Base-by-base conservation (phyloP, 768 basidiomycete species). In the Termitomyces sp. region DNA sequence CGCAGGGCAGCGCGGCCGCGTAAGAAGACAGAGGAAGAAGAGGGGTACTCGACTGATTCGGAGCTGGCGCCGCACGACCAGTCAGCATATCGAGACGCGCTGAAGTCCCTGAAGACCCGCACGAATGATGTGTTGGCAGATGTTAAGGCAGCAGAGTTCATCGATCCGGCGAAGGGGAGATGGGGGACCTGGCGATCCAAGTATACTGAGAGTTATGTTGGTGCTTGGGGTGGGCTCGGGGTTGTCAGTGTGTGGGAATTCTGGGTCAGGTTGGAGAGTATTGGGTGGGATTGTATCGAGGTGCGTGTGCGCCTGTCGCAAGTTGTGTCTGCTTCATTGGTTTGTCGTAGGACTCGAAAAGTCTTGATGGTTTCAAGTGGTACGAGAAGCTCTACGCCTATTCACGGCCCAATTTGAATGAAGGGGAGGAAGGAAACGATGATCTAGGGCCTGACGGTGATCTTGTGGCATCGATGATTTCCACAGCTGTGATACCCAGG, bases 221-320 rank as follows among this genome's bases (percentile, higher is more conserved):
- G 89, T 41, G 95, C 95, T 4, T 98, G 91, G 93, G 95, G 95
- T 50, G 91, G 94, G 4, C 75, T 95, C 56, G 93, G 88, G 0
- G 80, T 94, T 46, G 86, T 95, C 1, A 87, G 87, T 52, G 91
- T 91, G 50, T 96, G 94, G 93, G 94, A 95, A 71, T 96, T 95
- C 70, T 95, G 93, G 92, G 85, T 85, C n/a, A 78, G 93, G 57
- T 75, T 93, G 58, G 95, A 98, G 74, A 79, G 87, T 62, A 74
- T 93, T 12, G 90, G 88, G 4, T 97, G 95, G 95, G 85, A 94
- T 69, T 92, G 90, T 49, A 77, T 95, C 26, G 82, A 89, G 75
- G 93, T 90, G 67, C 62, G 80, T 74, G 18, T 18, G 51, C 13
- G 8, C 12, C 50, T 36, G 14, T 30, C 52, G 10, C 18, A 20